phyloP scores from a whole-genome alignment of 768 basidiomycete species.

The Lactarius trivialis region DNA sequence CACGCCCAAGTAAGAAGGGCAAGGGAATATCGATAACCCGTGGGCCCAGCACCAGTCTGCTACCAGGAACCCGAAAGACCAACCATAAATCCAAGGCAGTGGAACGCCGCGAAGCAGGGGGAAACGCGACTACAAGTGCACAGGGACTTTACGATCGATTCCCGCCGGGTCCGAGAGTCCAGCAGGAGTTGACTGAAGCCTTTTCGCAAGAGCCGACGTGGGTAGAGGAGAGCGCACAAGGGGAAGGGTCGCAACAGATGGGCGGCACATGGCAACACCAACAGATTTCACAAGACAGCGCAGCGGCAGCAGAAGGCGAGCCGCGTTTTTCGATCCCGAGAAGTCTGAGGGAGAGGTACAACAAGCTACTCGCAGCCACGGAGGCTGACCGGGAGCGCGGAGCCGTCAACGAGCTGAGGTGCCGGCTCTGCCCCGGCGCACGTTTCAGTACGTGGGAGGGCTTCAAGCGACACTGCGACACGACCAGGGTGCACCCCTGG shows the following conservation, averaged over 20 bases:
- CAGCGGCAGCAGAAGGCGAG: neutral
- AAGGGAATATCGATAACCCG: neutral
- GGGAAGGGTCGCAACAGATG: neutral
- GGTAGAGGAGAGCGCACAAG: neutral
- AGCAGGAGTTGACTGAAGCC: neutral
- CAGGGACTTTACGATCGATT: neutral
- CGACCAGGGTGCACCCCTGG: neutral
- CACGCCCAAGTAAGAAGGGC: neutral
- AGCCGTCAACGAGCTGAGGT: neutral
- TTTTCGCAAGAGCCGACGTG: neutral
- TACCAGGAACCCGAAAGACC: neutral
- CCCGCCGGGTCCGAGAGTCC: neutral
- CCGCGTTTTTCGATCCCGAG: neutral
- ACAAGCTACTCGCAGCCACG: neutral
- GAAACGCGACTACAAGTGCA: neutral
- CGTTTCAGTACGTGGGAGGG: neutral
- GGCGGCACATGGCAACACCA: neutral
- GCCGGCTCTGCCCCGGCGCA: neutral
- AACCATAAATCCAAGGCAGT: neutral
- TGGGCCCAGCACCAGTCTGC: neutral
- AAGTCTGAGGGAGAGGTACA: neutral
- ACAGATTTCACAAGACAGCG: too few species aligned
- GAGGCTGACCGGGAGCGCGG: neutral
- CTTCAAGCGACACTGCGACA: neutral
- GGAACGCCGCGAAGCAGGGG: neutral